phyloP scores from a whole-genome alignment of 176 grass and related monocot genomes.

The Bolboschoenus planiculmis region DNA sequence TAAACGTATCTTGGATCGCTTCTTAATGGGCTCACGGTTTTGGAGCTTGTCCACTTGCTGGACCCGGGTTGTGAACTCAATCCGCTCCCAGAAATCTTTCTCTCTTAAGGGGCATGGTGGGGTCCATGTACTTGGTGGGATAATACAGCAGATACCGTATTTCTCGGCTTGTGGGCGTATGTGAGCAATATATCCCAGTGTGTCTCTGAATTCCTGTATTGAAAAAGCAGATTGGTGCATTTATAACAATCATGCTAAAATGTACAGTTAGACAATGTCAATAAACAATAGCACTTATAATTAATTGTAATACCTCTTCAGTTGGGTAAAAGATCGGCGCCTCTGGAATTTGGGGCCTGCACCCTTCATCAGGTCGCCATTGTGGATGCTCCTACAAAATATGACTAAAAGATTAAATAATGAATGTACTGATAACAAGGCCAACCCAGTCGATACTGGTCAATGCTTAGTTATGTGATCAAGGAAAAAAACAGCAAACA shows the following conservation, averaged over 20 bases:
- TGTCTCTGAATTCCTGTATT: slow-evolving; percentile 81
- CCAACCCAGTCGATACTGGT: not conserved
- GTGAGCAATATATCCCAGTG: slow-evolving; percentile 67
- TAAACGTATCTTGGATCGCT: slow-evolving; percentile 41
- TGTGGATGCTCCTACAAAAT: slow-evolving; percentile 13
- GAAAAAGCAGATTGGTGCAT: slow-evolving; percentile 28
- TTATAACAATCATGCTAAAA: not conserved
- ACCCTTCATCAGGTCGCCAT: slow-evolving; percentile 49
- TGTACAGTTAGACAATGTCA: not conserved
- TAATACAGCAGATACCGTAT: slow-evolving; percentile 85
- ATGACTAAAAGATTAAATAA: not conserved
- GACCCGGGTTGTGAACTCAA: slow-evolving; percentile 76
- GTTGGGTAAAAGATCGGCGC: slow-evolving; percentile 79
- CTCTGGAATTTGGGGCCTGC: slow-evolving; percentile 66
- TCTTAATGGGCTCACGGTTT: slow-evolving; percentile 69
- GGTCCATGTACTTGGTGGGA: slow-evolving; percentile 75
- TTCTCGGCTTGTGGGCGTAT: slow-evolving; percentile 64
- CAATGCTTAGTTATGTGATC: not conserved
- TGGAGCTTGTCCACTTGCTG: slow-evolving; percentile 98
- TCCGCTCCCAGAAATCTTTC: slow-evolving; percentile 54
- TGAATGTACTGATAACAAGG: not conserved
- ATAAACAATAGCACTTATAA: slow-evolving; percentile 2
- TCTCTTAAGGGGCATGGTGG: slow-evolving; percentile 65
- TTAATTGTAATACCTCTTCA: slow-evolving; percentile 59
- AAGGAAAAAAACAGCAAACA: not conserved